These are phyloP conservation scores for Diplodia sapinea DNA, from an alignment of 2,329 filamentous ascomycete genomes.

Conservation along the genomic window DNA sequence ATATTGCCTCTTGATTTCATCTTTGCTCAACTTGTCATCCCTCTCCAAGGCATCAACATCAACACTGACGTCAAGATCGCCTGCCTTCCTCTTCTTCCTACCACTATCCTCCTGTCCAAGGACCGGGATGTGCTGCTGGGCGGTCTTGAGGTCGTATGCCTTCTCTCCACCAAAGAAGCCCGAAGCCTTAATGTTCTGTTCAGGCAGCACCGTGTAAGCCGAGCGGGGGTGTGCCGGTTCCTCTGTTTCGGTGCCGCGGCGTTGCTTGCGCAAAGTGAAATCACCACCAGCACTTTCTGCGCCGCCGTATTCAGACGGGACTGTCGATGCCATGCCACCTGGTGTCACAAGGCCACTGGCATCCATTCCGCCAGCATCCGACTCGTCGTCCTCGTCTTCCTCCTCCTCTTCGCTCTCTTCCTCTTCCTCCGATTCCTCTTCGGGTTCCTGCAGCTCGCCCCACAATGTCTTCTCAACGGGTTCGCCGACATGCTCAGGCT, in stretches of 20 bases:
- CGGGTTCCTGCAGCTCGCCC: slow-evolving; percentile 82
- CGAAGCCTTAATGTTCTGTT: slow-evolving; percentile 81
- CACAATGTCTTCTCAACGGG: slow-evolving; percentile 86
- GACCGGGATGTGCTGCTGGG: slow-evolving; percentile 66
- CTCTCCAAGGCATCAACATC: slow-evolving; percentile 80
- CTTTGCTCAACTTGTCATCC: slow-evolving; percentile 80
- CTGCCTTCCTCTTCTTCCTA: slow-evolving; percentile 89
- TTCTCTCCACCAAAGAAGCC: slow-evolving; percentile 97
- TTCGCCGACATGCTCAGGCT: slow-evolving; percentile 68
- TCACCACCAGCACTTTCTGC: slow-evolving; percentile 81
- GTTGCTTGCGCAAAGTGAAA: slow-evolving; percentile 87
- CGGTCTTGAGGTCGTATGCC: slow-evolving; percentile 81
- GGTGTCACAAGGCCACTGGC: slow-evolving; percentile 80
- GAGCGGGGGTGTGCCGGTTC: slow-evolving; percentile 74
- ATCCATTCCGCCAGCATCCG: slow-evolving; percentile 60
- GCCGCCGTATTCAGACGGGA: slow-evolving; percentile 78
- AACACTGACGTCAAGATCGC: slow-evolving; percentile 90
- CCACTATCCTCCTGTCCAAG: slow-evolving; percentile 78
- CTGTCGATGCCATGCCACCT: slow-evolving; percentile 77
- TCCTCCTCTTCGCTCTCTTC: slow-evolving; percentile 72
- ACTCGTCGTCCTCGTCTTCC: slow-evolving; percentile 70
- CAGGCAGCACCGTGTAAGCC: slow-evolving; percentile 88
- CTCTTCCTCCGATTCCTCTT: slow-evolving; percentile 60
- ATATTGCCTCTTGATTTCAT: slow-evolving; percentile 79
- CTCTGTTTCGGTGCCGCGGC: slow-evolving; percentile 86